phyloP scores from a whole-genome alignment of 2,329 filamentous ascomycete genomes.

The Furcasterigmium furcatum region DNA sequence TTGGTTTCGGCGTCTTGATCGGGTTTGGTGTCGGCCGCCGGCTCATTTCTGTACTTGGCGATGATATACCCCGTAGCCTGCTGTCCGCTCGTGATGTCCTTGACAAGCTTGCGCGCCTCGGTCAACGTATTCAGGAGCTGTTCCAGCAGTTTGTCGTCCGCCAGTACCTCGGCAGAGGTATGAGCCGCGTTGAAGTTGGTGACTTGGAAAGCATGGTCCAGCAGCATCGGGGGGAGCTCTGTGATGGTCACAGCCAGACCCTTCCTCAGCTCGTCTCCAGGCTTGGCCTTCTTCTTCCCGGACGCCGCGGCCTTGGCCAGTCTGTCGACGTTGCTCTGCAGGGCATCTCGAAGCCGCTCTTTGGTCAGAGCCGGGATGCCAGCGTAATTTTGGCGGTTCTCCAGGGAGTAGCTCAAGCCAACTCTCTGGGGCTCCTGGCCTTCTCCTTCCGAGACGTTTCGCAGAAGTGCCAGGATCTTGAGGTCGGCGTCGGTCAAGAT shows the following conservation, averaged over 20 bases:
- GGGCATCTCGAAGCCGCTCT: slow-evolving; percentile 65
- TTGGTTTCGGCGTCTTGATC: slow-evolving; percentile 22
- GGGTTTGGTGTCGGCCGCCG: neutral
- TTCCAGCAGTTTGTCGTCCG: slow-evolving; percentile 60
- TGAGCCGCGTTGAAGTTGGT: slow-evolving; percentile 66
- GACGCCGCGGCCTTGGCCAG: slow-evolving; percentile 45
- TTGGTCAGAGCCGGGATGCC: slow-evolving; percentile 73
- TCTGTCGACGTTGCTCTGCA: slow-evolving; percentile 63
- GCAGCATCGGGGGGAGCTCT: slow-evolving; percentile 81
- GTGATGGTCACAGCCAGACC: slow-evolving; percentile 80
- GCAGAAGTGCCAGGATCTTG: slow-evolving; percentile 76
- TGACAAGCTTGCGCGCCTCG: slow-evolving; percentile 67
- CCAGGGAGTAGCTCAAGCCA: slow-evolving; percentile 75
- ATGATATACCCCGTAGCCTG: slow-evolving; percentile 83
- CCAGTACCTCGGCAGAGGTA: slow-evolving; percentile 67
- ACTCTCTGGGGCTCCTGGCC: slow-evolving; percentile 80
- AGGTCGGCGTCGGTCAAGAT: slow-evolving; percentile 84
- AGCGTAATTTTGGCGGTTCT: slow-evolving; percentile 78
- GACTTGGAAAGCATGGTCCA: slow-evolving; percentile 78
- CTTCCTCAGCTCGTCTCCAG: slow-evolving; percentile 72
- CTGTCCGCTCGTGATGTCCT: slow-evolving; percentile 63
- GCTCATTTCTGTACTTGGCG: slow-evolving; percentile 54
- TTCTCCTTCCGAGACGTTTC: slow-evolving; percentile 75
- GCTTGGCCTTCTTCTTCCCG: slow-evolving; percentile 69
- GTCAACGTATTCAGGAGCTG: slow-evolving; percentile 65